These are phyloP conservation scores for Saksenaea oblongispora DNA, from an alignment of 371 early-diverging fungal species.

Conservation along the genomic window DNA sequence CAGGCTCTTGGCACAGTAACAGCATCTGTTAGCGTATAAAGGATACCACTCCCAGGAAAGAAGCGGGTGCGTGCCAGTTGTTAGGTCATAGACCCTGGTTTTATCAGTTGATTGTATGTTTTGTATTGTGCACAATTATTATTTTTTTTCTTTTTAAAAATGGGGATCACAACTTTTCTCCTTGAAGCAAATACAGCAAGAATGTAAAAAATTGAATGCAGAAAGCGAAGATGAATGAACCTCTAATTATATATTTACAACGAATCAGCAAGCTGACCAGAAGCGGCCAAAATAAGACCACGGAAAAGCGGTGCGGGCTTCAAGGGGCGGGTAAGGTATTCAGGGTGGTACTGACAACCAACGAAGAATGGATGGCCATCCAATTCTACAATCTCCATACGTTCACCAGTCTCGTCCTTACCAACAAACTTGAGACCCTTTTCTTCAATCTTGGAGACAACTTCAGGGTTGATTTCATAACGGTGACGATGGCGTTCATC, in stretches of 20 bases:
- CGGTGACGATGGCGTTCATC: conserved; percentile 98
- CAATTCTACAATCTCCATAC: conserved; percentile 97
- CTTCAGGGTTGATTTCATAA: conserved; percentile 96
- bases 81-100: too few relatives aligned
- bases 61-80: too few relatives aligned
- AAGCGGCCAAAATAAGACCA: conserved; percentile 90
- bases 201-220: neutral
- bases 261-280: conserved; percentile 43
- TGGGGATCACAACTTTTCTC: neutral
- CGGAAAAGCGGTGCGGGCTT: conserved; percentile 93
- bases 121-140: too few relatives aligned
- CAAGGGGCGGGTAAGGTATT: conserved; percentile 95
- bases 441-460: conserved; percentile 75
- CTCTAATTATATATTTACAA: conserved; percentile 16
- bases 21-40: neutral
- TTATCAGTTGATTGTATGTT: too few relatives aligned
- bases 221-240: conserved; percentile 3
- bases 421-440: conserved; percentile 93
- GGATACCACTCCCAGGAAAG: neutral
- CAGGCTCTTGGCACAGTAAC: neutral
- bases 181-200: neutral
- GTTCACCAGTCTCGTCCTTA: conserved; percentile 89
- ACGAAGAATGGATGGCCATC: conserved; percentile 95
- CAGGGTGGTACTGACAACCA: conserved; percentile 99
- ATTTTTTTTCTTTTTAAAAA: neutral